Base-by-base conservation (phyloP, 805 yeast genomes). In the Yamadazyma insecticola region DNA sequence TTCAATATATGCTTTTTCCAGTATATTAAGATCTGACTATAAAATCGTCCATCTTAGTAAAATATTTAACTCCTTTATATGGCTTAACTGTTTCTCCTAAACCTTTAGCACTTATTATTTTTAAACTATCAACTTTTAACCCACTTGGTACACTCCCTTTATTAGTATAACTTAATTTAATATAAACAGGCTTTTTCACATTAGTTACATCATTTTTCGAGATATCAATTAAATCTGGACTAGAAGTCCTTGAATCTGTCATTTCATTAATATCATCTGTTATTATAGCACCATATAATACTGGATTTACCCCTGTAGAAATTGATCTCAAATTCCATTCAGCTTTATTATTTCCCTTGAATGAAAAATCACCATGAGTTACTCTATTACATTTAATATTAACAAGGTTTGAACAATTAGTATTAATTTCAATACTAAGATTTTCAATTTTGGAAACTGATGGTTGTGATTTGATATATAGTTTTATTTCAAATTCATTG, bases 51-150 rank as follows among this genome's bases (percentile, higher is more conserved):
- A 83, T 69, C 33, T 60, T 58, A 5, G 95, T 78, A 8, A 73
- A 60, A 50, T 89, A 89, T 50, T 88, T 83, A 13, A 89, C 96
- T 1, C 97, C 97, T 53, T 88, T 89, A 63, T 76, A 89, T 0
- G 96, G 95, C 47, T 78, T 81, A 8, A 76, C 80, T 4, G 64
- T 63, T 3, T 75, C 76, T 5, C 73, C 72, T 34, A 76, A 45
- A 0, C 90, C 88, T 41, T 62, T 63, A n/a, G 70, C 63, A 39
- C 74, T 67, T 6, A 66, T 45, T 12, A 86, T 70, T 45, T 75
- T 72, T 39, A 88, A 57, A 17, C 80, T 67, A 9, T 74, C 80
- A 2, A 88, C 81, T 44, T 74, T 76, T 24, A 83, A 58, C 1
- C 90, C 88, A 52, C 94, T 82, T 1, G 92, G 84, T 2, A 85